Percentiles rank a stretch among this genome's conserved stretches.
Conservation (phyloP, 2,329 filamentous ascomycete genomes). For the Cladosporium cucumerinum region DNA sequence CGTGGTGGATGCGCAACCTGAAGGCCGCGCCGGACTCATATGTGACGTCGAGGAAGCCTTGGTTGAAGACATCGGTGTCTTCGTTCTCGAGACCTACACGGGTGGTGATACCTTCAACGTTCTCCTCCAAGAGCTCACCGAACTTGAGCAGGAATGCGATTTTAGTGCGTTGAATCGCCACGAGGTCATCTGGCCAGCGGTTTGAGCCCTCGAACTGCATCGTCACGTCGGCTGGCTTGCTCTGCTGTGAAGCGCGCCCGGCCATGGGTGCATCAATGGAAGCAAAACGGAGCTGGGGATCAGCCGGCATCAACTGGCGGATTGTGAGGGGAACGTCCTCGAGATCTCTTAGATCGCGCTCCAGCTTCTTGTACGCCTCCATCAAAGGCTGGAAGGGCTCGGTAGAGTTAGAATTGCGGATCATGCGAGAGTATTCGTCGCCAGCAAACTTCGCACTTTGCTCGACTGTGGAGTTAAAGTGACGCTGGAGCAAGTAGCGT, state of each 20-base stretch:
- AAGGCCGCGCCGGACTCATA: constrained; percentile 72
- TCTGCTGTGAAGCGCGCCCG: constrained; percentile 42
- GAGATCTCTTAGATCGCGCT: constrained; percentile 71
- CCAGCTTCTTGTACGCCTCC: constrained; percentile 68
- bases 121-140: constrained; percentile 65
- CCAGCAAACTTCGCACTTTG: constrained; percentile 42
- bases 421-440: constrained; percentile 45
- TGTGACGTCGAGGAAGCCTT: constrained; percentile 76
- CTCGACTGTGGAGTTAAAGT: constrained; percentile 61
- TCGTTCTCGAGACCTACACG: constrained; percentile 79
- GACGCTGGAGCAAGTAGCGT: constrained; percentile 64
- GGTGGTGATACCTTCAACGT: constrained; percentile 59
- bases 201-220: constrained; percentile 91
- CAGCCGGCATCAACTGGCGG: constrained; percentile 71
- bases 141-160: constrained; percentile 79
- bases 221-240: constrained; percentile 67
- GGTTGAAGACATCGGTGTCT: constrained; percentile 65
- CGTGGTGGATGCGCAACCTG: constrained; percentile 82
- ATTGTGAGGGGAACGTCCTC: constrained; percentile 85
- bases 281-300: constrained; percentile 70
- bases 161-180: constrained; percentile 90
- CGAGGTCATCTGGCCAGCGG: constrained; percentile 88
- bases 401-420: constrained; percentile 38
- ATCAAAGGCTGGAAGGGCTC: constrained; percentile 65
- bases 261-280: constrained; percentile 56